Evolutionary conservation across 1,139 yeast genomes (phyloP).

Genomic region (Blastobotrys arbuscula): DNA sequence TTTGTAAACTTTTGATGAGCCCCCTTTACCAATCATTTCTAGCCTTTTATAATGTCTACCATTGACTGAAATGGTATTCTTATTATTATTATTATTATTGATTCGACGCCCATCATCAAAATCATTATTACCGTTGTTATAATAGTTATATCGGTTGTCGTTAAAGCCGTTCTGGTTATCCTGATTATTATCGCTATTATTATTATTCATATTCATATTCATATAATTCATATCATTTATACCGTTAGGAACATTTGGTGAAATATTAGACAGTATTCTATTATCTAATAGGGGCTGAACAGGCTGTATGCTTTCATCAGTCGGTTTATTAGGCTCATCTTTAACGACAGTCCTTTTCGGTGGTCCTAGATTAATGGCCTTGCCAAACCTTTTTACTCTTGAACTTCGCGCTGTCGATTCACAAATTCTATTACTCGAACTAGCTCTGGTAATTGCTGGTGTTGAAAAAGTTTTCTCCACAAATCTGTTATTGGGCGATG

Average conservation of each 20-base stretch:
- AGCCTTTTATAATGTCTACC: conserved; percentile 64
- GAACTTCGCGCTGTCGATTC: conserved; percentile 9
- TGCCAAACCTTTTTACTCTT: conserved; percentile 13
- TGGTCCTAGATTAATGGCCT: conserved; percentile 13
- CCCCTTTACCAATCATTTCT: conserved; percentile 85
- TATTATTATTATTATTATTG: too few species aligned
- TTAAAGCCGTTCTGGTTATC: conserved; percentile 18
- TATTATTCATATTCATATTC: too few species aligned
- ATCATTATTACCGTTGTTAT: conserved; percentile 5
- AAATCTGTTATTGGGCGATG: conserved; percentile 1
- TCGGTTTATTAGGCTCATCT: background rate
- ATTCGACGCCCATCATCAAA: conserved; percentile 9
- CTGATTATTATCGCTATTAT: too few species aligned
- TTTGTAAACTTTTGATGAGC: conserved; percentile 86
- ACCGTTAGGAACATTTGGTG: conserved; percentile 9
- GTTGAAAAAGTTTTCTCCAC: background rate
- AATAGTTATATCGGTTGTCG: too few species aligned
- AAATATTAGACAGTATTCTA: conserved; percentile 1
- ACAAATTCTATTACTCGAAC: background rate
- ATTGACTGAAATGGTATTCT: conserved; percentile 41
- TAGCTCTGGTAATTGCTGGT: conserved; percentile 4
- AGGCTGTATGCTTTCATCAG: too few species aligned
- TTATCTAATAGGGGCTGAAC: too few species aligned
- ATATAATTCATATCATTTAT: background rate
- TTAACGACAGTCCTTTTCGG: conserved; percentile 11